phyloP scores from a whole-genome alignment of 345 rosid genomes.

The Arabis hirsuta region DNA sequence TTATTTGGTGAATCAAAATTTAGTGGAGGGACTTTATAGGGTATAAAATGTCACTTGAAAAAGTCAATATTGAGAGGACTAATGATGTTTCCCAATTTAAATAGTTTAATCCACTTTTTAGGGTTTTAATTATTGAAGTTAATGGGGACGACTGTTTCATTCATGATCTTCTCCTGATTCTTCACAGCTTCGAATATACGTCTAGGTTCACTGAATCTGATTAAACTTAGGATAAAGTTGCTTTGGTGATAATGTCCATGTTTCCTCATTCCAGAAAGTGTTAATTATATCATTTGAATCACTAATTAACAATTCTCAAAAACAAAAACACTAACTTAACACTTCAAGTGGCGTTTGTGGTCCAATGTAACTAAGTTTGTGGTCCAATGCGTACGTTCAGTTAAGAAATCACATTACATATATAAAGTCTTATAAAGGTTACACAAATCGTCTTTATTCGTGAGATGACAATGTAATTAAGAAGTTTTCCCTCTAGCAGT shows the following conservation, averaged over 20 bases:
- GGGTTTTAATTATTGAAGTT: conserved; percentile 38
- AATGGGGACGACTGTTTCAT: conserved; percentile 39
- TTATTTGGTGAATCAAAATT: conserved; percentile 8
- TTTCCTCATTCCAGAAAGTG: conserved; percentile 17
- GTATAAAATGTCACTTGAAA: conserved; percentile 25
- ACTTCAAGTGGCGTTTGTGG: conserved; percentile 34
- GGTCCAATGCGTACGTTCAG: conserved; percentile 2
- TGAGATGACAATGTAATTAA: no score
- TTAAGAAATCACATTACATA: no score
- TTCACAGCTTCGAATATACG: conserved; percentile 22
- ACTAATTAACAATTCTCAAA: background rate
- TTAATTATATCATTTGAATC: conserved; percentile 5
- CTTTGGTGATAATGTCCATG: conserved; percentile 6
- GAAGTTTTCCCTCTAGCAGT: background rate
- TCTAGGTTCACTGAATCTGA: conserved; percentile 46
- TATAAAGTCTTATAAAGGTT: no score
- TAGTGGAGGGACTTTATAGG: conserved; percentile 35
- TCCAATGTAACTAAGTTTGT: conserved; percentile 13
- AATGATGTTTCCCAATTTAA: conserved; percentile 40
- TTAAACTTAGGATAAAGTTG: conserved; percentile 7
- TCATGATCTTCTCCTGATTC: conserved; percentile 24
- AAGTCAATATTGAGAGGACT: conserved; percentile 36
- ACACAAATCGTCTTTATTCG: no score
- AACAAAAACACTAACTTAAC: conserved; percentile 4
- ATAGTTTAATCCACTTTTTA: conserved; percentile 40